phyloP scores from a whole-genome alignment of 2,329 filamentous ascomycete genomes.

The Cordyceps tenuipes region DNA sequence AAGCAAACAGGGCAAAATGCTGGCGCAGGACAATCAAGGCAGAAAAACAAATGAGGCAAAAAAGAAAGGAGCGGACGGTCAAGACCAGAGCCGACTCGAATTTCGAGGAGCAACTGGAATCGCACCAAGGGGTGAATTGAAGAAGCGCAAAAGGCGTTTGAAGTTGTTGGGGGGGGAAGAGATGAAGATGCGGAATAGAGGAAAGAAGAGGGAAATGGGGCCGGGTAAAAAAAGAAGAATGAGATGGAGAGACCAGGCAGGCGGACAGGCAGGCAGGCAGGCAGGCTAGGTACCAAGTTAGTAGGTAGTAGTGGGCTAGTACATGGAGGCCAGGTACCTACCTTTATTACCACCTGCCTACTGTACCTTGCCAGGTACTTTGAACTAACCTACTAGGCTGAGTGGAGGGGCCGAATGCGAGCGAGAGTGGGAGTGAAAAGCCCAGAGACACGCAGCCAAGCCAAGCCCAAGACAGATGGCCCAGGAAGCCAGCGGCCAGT shows the following conservation, averaged over 20 bases:
- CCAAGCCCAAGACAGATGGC: background rate
- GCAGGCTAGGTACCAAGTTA: too few relatives aligned
- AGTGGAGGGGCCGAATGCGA: background rate
- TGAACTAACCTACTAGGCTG: background rate
- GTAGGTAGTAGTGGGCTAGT: too few relatives aligned
- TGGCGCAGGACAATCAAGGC: slow-evolving; percentile 17
- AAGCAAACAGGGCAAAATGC: slow-evolving; percentile 16
- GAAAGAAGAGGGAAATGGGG: slow-evolving; percentile 20
- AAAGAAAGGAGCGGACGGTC: slow-evolving; percentile 48
- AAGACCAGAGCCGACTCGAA: slow-evolving; percentile 47
- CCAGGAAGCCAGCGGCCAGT: background rate
- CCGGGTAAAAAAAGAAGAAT: slow-evolving; percentile 10
- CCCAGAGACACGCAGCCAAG: background rate
- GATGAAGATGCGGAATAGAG: slow-evolving; percentile 21
- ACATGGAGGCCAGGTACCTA: too few relatives aligned
- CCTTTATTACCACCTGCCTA: too few relatives aligned
- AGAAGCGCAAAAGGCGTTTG: slow-evolving; percentile 10
- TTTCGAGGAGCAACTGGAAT: slow-evolving; percentile 46
- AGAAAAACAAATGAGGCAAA: slow-evolving; percentile 21
- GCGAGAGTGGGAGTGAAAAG: background rate
- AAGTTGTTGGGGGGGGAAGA: slow-evolving; percentile 14
- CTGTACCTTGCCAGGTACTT: too few relatives aligned
- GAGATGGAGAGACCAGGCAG: background rate
- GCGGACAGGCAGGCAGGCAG: background rate
- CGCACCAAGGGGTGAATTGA: slow-evolving; percentile 35